These are phyloP conservation scores for Fusarium temperatum DNA, from an alignment of 2,329 filamentous ascomycete species.

Conservation along the genomic window DNA sequence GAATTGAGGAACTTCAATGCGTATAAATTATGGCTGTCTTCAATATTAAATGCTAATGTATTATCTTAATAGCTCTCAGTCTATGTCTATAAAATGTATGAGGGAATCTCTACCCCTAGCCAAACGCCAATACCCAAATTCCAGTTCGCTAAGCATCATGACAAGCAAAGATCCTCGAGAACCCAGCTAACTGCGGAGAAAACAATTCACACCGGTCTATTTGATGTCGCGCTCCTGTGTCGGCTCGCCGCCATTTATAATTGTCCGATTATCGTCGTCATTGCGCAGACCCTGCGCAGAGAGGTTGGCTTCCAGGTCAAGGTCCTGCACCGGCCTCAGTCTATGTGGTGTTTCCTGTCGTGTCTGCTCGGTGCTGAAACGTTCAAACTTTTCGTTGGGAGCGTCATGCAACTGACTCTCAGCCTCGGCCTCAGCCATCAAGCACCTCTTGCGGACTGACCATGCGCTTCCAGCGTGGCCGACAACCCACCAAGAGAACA, in stretches of 20 bases:
- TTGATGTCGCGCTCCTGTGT: neutral
- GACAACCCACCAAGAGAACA: conserved; percentile 24
- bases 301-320: neutral
- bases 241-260: neutral
- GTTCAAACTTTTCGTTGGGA: neutral
- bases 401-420: neutral
- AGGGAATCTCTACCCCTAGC: neutral
- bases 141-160: neutral
- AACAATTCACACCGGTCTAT: too few relatives aligned
- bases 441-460: conserved; percentile 23
- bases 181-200: too few relatives aligned
- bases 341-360: neutral
- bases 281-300: neutral
- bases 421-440: conserved; percentile 7
- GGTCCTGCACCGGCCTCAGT: neutral
- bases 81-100: neutral
- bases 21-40: neutral
- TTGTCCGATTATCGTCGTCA: neutral
- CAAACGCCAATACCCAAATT: neutral
- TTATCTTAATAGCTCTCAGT: neutral
- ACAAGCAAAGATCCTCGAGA: neutral
- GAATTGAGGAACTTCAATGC: neutral
- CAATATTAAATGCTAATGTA: neutral
- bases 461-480: conserved; percentile 13
- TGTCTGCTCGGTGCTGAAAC: neutral